Percentiles rank a stretch among this genome's conserved stretches.
These are phyloP conservation scores for Tephrocybe rancida DNA, from an alignment of 768 basidiomycete genomes.

Conservation along the genomic window DNA sequence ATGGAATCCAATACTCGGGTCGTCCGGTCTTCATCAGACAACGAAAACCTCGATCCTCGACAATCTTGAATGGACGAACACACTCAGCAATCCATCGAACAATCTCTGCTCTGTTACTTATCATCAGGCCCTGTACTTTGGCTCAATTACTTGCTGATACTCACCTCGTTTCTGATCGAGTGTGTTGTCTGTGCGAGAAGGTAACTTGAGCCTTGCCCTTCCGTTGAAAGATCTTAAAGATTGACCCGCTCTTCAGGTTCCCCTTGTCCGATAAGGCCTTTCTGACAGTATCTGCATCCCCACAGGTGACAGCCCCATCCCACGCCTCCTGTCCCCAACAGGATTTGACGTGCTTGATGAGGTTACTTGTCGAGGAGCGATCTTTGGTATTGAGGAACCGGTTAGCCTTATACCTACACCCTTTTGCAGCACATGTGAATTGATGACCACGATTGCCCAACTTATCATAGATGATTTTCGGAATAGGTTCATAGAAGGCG, in stretches of 20 bases:
- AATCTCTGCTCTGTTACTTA: slow-evolving; percentile 3
- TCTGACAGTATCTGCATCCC: too few relatives aligned
- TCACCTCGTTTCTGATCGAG: slow-evolving; percentile 4
- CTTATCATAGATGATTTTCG: neutral
- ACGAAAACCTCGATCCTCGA: neutral
- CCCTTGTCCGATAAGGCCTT: too few relatives aligned
- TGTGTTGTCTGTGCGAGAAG: slow-evolving; percentile 10
- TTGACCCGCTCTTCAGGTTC: too few relatives aligned
- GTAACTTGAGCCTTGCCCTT: slow-evolving; percentile 9
- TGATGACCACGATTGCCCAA: neutral
- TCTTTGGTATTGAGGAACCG: slow-evolving; percentile 16
- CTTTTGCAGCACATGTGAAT: slow-evolving; percentile 3
- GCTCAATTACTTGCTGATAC: neutral
- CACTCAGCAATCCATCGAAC: too few relatives aligned
- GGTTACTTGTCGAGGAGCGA: slow-evolving; percentile 3
- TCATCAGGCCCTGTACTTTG: too few relatives aligned
- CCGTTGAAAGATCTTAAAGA: neutral
- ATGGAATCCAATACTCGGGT: neutral
- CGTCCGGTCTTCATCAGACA: slow-evolving; percentile 2
- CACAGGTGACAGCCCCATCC: too few relatives aligned
- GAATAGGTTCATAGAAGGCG: neutral
- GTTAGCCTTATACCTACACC: slow-evolving; percentile 7
- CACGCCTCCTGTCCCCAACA: too few relatives aligned
- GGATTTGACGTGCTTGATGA: slow-evolving; percentile 7
- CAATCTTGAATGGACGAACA: neutral